Percentiles rank a stretch among this genome's conserved stretches.
These are phyloP conservation scores for Clarireedia monteithiana DNA, from an alignment of 2,329 filamentous ascomycete genomes.

Conservation along the genomic window DNA sequence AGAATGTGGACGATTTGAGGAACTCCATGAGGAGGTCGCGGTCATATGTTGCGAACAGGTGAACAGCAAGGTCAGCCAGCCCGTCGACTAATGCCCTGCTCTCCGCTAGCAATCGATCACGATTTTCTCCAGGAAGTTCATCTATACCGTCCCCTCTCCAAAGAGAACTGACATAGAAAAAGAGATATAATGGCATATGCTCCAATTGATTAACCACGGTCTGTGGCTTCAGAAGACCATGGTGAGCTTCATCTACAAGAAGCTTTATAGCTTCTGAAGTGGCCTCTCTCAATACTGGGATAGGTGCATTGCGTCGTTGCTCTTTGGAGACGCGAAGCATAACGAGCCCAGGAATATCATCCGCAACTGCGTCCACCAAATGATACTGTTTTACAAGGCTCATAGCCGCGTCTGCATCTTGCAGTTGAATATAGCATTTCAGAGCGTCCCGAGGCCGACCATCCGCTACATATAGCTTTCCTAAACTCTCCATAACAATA, in stretches of 20 bases:
- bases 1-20: constrained; percentile 74
- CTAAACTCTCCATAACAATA: constrained; percentile 79
- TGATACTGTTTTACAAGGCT: constrained; percentile 78
- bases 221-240: constrained; percentile 72
- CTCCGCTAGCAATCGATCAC: constrained; percentile 50
- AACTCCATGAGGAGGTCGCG: constrained; percentile 78
- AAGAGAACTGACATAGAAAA: constrained; percentile 81
- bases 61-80: constrained; percentile 80
- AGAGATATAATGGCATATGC: constrained; percentile 66
- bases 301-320: constrained; percentile 55
- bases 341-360: constrained; percentile 86
- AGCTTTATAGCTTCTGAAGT: constrained; percentile 79
- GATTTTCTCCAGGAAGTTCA: constrained; percentile 45
- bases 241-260: constrained; percentile 83
- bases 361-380: constrained; percentile 78
- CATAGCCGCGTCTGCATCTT: constrained; percentile 88
- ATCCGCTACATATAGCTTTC: constrained; percentile 74
- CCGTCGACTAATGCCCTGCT: constrained; percentile 68
- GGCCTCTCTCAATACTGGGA: constrained; percentile 66
- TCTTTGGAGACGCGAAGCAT: constrained; percentile 73
- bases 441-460: constrained; percentile 78
- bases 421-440: constrained; percentile 79
- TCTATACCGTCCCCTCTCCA: constrained; percentile 69
- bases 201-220: constrained; percentile 74
- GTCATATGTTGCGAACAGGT: constrained; percentile 80